Evolutionary conservation across 2,329 filamentous ascomycete genomes (phyloP).

Genomic region (Aspergillus pseudonomiae): DNA sequence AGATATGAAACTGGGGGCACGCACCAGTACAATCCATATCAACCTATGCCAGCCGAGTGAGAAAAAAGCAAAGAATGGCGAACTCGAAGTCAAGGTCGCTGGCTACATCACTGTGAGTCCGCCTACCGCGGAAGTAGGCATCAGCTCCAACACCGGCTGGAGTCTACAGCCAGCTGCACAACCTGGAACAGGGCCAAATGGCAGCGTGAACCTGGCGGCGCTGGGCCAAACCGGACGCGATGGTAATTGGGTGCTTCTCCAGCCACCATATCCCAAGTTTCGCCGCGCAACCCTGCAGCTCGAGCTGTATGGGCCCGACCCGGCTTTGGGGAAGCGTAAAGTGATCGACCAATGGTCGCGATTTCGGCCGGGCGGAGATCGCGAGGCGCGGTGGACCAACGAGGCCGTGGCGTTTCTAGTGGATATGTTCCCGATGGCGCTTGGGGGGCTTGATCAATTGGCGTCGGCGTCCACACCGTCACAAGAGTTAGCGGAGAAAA

Average conservation of each 20-base stretch:
- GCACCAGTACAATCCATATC: conserved; percentile 66
- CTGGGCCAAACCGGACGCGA: conserved; percentile 28
- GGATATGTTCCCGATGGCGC: conserved; percentile 70
- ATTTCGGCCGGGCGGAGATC: conserved; percentile 55
- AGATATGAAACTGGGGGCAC: conserved; percentile 66
- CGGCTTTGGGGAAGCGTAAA: conserved; percentile 20
- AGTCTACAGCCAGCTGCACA: conserved; percentile 50
- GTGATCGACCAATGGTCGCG: conserved; percentile 69
- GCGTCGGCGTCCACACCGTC: conserved; percentile 31
- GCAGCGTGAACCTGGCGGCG: conserved; percentile 26
- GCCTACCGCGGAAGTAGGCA: conserved; percentile 60
- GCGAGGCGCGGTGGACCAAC: conserved; percentile 61
- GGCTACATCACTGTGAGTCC: conserved; percentile 69
- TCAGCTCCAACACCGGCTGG: conserved; percentile 60
- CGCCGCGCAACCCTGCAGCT: conserved; percentile 55
- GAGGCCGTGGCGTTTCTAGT: conserved; percentile 65
- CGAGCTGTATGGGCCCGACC: conserved; percentile 49
- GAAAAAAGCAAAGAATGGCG: conserved; percentile 33
- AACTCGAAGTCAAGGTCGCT: conserved; percentile 61
- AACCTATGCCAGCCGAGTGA: conserved; percentile 51
- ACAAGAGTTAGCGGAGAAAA: conserved; percentile 27
- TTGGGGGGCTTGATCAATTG: conserved; percentile 54
- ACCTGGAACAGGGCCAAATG: conserved; percentile 38
- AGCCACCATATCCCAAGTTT: conserved; percentile 39
- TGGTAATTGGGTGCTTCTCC: conserved; percentile 29